Conservation (phyloP, 2,329 filamentous ascomycete species). For the Coniochaeta hoffmannii region DNA sequence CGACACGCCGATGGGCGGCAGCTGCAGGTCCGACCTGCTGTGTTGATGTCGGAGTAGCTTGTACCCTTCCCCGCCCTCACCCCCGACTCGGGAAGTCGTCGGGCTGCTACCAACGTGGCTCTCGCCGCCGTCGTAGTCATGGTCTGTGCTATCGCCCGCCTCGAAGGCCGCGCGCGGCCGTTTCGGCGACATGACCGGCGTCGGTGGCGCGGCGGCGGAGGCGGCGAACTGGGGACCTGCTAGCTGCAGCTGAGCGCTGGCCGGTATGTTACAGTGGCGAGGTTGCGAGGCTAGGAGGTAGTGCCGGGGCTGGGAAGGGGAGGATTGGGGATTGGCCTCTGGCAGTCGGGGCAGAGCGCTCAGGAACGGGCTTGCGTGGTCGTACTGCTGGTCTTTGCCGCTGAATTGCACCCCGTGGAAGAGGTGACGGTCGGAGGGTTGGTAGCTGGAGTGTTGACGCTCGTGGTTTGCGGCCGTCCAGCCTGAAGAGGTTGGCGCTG, state of each 20-base stretch:
- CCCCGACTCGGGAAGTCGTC: slow-evolving; percentile 4
- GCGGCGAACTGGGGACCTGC: not conserved
- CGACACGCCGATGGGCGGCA: slow-evolving; percentile 3
- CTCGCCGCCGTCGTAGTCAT: slow-evolving; percentile 14
- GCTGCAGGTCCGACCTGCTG: not conserved
- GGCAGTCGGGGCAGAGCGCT: slow-evolving; percentile 27
- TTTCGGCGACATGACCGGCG: not conserved
- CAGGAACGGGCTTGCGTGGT: slow-evolving; percentile 30
- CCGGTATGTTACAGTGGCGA: slow-evolving; percentile 6
- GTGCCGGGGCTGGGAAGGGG: slow-evolving; percentile 13
- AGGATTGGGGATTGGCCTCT: slow-evolving; percentile 20
- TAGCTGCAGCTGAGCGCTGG: not conserved
- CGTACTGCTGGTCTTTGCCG: slow-evolving; percentile 10
- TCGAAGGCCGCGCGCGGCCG: not conserved
- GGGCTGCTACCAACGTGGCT: slow-evolving; percentile 13
- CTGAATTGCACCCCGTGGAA: not conserved
- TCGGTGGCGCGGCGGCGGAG: not conserved
- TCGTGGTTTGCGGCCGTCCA: slow-evolving; percentile 22
- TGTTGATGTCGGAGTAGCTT: not conserved
- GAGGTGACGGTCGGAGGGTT: not conserved
- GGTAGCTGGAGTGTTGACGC: slow-evolving; percentile 3
- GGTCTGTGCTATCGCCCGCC: slow-evolving; percentile 5
- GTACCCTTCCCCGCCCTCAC: slow-evolving; percentile 7
- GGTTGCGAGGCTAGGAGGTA: slow-evolving; percentile 3
- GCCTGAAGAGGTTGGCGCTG: slow-evolving; percentile 9